Evolutionary conservation across 139 green algal species (phyloP), one percentile per base, ranked within the genome.

Genomic region (Coccomyxa sp.): DNA sequence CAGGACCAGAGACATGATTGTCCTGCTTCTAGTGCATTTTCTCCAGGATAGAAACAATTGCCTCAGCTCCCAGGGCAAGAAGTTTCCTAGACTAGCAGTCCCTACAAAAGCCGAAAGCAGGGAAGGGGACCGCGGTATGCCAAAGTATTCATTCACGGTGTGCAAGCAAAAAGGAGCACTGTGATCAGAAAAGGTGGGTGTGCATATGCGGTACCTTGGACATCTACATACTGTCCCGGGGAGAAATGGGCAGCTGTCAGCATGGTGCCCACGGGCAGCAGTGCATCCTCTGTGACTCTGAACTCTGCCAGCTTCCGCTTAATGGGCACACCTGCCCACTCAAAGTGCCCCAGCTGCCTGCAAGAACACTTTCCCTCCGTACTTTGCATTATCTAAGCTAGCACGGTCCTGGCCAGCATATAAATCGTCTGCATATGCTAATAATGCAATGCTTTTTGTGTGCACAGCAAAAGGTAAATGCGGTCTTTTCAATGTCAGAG

Each of bases 201-300:
- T 71, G 10, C 18, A 71, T 3, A 1, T 77, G 12, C 25, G 16
- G 1, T 38, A 77, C 71, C 71, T n/a, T 77, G 71, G 14, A 99
- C 86, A 88, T 99, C 97, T 45, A 99, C 90, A 68, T 91, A 93
- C 91, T 99, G 97, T 1, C 97, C 97, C 0, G 96, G 85, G 21
- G 93, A 87, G 85, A 98, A 99, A 82, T 99, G 97, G 16, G 86
- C 86, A 13, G 92, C 95, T 17, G 79, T 89, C 10, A 99, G 83
- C 63, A 82, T 45, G 4, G 92, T 95, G 63, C 97, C 97, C 4
- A 93, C 85, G 0, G 96, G 96, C 82, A 99, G 87, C 80, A 98
- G 30, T 0, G 85, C 95, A 79, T 99, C 97, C 23, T 85, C n/a
- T 28, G 87, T 92, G 1, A 99, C 94, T 18, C 82, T 86, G 82